Conservation (phyloP, 2,329 filamentous ascomycete genomes). For the Sarocladium oryzae region DNA sequence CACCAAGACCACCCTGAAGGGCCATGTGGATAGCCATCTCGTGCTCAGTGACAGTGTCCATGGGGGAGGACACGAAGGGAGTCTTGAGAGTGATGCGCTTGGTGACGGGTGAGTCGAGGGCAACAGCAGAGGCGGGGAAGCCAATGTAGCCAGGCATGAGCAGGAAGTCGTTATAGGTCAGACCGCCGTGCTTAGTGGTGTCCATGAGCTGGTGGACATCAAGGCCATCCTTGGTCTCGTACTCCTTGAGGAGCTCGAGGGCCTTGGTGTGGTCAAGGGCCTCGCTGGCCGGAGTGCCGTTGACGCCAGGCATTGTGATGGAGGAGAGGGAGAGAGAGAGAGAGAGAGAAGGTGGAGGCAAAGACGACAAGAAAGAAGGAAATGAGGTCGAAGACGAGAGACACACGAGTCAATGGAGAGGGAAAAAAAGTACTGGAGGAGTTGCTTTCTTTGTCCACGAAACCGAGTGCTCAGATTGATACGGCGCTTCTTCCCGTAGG, state of each 20-base stretch:
- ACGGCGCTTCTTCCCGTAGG: constrained; percentile 47
- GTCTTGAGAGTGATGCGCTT: constrained; percentile 96
- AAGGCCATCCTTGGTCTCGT: constrained; percentile 76
- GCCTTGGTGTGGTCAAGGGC: constrained; percentile 70
- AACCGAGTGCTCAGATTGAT: constrained; percentile 30
- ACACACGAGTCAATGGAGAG: constrained; percentile 21
- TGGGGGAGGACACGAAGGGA: constrained; percentile 93
- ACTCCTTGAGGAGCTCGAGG: constrained; percentile 74
- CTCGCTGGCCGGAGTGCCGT: constrained; percentile 43
- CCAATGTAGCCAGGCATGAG: constrained; percentile 96
- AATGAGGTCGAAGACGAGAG: constrained; percentile 38
- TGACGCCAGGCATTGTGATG: constrained; percentile 58
- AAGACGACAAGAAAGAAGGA: constrained; percentile 15
- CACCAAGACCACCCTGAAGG: constrained; percentile 78
- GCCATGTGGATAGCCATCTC: constrained; percentile 99
- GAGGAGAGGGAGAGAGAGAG: constrained; percentile 19
- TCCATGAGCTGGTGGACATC: constrained; percentile 82
- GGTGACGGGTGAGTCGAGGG: constrained; percentile 84
- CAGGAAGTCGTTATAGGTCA: constrained; percentile 99
- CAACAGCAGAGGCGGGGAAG: constrained; percentile 86
- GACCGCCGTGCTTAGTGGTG: constrained; percentile 82
- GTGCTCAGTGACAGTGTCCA: constrained; percentile 99
- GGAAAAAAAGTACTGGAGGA: constrained; percentile 15
- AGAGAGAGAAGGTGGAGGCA: constrained; percentile 17
- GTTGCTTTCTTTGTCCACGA: background rate